phyloP scores from a whole-genome alignment of 495 filamentous ascomycete genomes.

The Penicillium angulare region DNA sequence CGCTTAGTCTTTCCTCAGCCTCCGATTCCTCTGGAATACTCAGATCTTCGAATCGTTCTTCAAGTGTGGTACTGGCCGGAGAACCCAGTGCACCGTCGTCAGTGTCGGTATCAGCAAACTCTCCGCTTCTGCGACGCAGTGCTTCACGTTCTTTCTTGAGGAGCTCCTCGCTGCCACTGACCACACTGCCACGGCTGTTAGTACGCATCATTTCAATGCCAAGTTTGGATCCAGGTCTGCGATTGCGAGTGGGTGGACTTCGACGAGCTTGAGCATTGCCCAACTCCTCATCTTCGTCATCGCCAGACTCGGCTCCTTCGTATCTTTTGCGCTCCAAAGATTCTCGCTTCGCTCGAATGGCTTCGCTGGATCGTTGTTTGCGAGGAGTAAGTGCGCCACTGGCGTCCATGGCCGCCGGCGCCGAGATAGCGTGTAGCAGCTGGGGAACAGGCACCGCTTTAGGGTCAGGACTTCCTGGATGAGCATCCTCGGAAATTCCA shows the following conservation, averaged over 20 bases:
- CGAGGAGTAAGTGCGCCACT: constrained; percentile 47
- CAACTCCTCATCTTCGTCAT: constrained; percentile 91
- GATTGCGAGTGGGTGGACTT: constrained; percentile 52
- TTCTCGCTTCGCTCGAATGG: constrained; percentile 72
- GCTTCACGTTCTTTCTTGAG: constrained; percentile 39
- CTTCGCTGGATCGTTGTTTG: constrained; percentile 73
- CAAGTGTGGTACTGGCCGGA: constrained; percentile 27
- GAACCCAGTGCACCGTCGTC: constrained; percentile 26
- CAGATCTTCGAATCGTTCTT: constrained; percentile 36
- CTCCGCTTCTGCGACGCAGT: constrained; percentile 23
- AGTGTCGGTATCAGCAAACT: constrained; percentile 21
- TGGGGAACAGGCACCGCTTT: constrained; percentile 45
- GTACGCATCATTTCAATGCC: constrained; percentile 95
- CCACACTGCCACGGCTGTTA: constrained; percentile 84
- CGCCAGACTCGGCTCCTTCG: constrained; percentile 81
- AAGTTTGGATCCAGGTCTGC: constrained; percentile 72
- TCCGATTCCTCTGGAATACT: constrained; percentile 41
- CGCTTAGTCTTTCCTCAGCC: constrained; percentile 28
- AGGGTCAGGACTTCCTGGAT: constrained; percentile 24
- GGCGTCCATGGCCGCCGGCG: constrained; percentile 62
- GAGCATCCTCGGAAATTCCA: constrained; percentile 62
- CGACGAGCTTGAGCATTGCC: constrained; percentile 58
- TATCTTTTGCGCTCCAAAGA: constrained; percentile 71
- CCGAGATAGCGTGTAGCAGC: constrained; percentile 63
- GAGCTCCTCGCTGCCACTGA: constrained; percentile 50